These are phyloP conservation scores for Auxenochlorella protothecoides DNA, from an alignment of 139 green algal genomes.

Conservation along the genomic window DNA sequence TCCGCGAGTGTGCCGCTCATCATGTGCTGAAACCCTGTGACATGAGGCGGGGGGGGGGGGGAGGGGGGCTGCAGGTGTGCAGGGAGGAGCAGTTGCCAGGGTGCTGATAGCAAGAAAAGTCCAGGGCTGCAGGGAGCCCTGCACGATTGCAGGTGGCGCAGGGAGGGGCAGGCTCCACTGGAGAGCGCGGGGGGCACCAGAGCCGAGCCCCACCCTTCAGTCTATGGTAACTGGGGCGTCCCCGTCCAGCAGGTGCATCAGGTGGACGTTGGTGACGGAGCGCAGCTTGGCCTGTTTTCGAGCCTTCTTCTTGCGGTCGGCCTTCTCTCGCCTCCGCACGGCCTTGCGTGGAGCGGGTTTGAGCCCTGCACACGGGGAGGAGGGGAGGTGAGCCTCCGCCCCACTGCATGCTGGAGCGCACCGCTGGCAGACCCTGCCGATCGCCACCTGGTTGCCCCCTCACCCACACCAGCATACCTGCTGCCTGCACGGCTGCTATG, in stretches of 20 bases:
- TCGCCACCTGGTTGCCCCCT: neutral
- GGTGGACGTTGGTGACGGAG: slow-evolving; percentile 27
- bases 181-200: no score
- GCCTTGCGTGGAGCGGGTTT: slow-evolving; percentile 18
- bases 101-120: no score
- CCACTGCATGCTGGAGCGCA: neutral
- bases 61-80: no score
- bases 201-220: neutral
- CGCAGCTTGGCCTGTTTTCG: slow-evolving; percentile 17
- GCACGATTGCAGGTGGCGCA: no score
- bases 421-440: neutral
- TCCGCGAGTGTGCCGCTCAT: no score
- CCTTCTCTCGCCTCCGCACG: slow-evolving; percentile 1
- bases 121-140: no score
- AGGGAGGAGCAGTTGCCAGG: no score
- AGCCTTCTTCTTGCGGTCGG: slow-evolving; percentile 21
- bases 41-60: no score
- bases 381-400: neutral
- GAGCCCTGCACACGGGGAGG: slow-evolving; percentile 1
- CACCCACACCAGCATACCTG: neutral
- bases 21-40: no score
- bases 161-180: no score
- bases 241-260: slow-evolving; percentile 29
- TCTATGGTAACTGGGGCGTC: slow-evolving; percentile 20
- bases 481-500: slow-evolving; percentile 13